A percentile compares a stretch with the other conserved stretches of the same genome.
phyloP scores from a whole-genome alignment of 306 rosid species.

The cucumber (Cucumis sativus) region DNA sequence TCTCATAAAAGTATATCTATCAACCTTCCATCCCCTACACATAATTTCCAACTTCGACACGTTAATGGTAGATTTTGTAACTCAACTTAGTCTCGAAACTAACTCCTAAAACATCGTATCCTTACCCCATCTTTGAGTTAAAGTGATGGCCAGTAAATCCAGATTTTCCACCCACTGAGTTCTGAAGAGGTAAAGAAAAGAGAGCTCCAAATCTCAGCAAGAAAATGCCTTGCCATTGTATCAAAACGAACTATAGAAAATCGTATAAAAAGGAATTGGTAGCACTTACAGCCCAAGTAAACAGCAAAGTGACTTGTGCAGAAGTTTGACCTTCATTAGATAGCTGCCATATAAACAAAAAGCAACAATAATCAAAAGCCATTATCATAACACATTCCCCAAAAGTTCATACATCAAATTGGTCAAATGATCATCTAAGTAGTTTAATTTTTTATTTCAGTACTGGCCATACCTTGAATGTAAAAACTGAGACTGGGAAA shows the following conservation, averaged over 20 bases:
- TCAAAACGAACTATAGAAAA: neutral
- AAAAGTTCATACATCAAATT: neutral
- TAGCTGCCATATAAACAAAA: slow-evolving; percentile 34
- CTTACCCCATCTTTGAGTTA: slow-evolving; percentile 60
- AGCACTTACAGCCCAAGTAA: slow-evolving; percentile 74
- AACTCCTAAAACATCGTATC: neutral
- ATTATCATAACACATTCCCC: slow-evolving; percentile 2
- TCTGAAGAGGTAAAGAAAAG: slow-evolving; percentile 30
- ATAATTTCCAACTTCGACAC: too few relatives aligned
- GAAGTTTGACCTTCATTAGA: slow-evolving; percentile 56
- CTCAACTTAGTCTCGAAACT: too few relatives aligned
- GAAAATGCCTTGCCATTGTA: neutral
- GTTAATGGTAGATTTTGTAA: too few relatives aligned
- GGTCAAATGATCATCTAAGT: neutral
- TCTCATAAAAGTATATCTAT: too few relatives aligned
- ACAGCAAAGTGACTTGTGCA: slow-evolving; percentile 76
- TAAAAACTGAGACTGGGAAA: slow-evolving; percentile 72
- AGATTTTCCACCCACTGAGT: slow-evolving; percentile 83
- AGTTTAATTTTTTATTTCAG: neutral
- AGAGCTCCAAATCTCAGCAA: neutral
- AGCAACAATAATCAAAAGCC: neutral
- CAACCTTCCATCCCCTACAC: too few relatives aligned
- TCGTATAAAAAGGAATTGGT: neutral
- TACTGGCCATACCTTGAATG: slow-evolving; percentile 40
- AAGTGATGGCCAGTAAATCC: slow-evolving; percentile 74